Base-by-base conservation (phyloP, 1,284 basidiomycete species). In the Ustilago nuda region DNA sequence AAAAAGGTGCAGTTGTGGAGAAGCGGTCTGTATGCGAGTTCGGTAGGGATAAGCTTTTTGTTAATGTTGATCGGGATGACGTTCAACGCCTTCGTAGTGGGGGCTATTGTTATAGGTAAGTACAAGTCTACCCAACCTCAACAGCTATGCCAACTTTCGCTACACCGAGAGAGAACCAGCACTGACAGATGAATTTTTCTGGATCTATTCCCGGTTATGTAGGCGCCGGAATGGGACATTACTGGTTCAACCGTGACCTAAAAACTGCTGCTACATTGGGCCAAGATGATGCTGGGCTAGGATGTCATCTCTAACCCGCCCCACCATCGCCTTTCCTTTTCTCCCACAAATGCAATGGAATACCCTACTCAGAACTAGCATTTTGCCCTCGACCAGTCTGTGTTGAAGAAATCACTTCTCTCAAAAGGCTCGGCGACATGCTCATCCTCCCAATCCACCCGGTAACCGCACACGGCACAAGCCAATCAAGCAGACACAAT, bases 1-100 rank as follows among this genome's bases (percentile, higher is more conserved):
- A 45, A 57, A 8, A 56, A 48, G 8, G 51, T 56, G 1, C 74
- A 79, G 43, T 2, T 68, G 7, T 60, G 55, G 39, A 36, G 74
- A 3, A 65, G 74, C 4, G 37, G 33, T 0, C 43, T 81, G 12
- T 82, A 83, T 55, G 80, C 78, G 33, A 23, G 48, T 0, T 61
- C 59, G 7, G 68, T 81, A 9, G 53, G 50, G 1, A 46, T 82
- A 12, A 70, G 76, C n/a, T 79, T 81, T 27, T 45, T 68, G 17
- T 52, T 83, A 9, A 83, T 83, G 82, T 56, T 83, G 30, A 65
- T 82, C 0, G 70, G 71, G 19, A 83, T 83, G 82, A 79, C 80
- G 2, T 83, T 82, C 64, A 83, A 83, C 56, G 72, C 68, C 0
- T 82, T 55, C 36, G 43, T 82, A 11, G 74, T 81, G 13, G 64